Percentiles rank a stretch among this genome's conserved stretches.
These are phyloP conservation scores for Trematosphaeria pertusa DNA, from an alignment of 2,329 filamentous ascomycete genomes.

Conservation along the genomic window DNA sequence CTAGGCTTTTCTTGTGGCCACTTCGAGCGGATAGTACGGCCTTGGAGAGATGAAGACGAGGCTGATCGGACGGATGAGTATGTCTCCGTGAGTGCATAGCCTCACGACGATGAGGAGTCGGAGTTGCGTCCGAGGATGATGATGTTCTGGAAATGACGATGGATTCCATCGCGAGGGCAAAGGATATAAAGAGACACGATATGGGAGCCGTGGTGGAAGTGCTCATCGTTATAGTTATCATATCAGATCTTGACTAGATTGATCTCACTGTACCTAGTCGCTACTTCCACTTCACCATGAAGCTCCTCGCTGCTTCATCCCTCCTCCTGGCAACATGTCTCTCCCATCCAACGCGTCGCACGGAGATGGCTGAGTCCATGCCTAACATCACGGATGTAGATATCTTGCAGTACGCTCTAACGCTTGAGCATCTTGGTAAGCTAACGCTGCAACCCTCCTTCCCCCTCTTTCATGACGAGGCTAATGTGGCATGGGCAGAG, in stretches of 20 bases:
- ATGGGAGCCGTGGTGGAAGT: no score
- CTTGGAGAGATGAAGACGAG: not conserved
- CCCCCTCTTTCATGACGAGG: no score
- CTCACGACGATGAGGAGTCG: not conserved
- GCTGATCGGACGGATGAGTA: conserved; percentile 1
- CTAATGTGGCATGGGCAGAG: conserved; percentile 55
- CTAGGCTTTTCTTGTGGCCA: not conserved
- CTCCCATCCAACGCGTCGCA: conserved; percentile 9
- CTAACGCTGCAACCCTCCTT: not conserved
- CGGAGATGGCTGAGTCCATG: not conserved
- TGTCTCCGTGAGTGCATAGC: conserved; percentile 1
- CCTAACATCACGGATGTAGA: conserved; percentile 20
- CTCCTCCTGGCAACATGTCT: conserved; percentile 7
- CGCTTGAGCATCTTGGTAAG: conserved; percentile 48
- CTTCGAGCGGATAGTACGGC: not conserved
- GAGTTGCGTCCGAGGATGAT: not conserved
- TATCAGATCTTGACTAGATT: not conserved
- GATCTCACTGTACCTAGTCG: not conserved
- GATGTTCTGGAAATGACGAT: not conserved
- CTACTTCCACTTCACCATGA: conserved; percentile 3
- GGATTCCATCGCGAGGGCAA: not conserved
- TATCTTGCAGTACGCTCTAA: conserved; percentile 51
- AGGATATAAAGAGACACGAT: not conserved
- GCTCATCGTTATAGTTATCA: no score
- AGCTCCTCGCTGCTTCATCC: conserved; percentile 4